Percentiles rank a stretch among this genome's conserved stretches.
Conservation (phyloP, 1,284 basidiomycete species). For the Leucoagaricus sp. region DNA sequence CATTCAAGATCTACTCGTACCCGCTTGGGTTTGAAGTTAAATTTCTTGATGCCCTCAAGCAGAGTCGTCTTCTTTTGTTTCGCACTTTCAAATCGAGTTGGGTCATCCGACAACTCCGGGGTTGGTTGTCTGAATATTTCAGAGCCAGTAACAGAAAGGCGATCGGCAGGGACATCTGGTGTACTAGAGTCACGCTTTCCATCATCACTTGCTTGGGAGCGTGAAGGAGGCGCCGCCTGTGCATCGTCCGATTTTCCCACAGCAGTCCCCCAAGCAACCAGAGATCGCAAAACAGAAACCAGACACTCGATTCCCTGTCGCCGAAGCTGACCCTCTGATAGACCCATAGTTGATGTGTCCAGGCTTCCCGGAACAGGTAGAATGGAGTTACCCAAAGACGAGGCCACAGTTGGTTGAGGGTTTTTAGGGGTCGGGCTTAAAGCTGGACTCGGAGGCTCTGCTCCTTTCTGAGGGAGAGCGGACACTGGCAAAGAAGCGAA, state of each 20-base stretch:
- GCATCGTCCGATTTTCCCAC: constrained; percentile 50
- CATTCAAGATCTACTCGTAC: constrained; percentile 30
- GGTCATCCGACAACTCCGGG: constrained; percentile 85
- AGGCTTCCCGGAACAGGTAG: constrained; percentile 67
- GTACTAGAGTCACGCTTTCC: constrained; percentile 47
- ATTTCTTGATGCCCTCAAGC: constrained; percentile 95
- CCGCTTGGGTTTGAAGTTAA: constrained; percentile 97
- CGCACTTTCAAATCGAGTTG: constrained; percentile 91
- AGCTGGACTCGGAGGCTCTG: constrained; percentile 62
- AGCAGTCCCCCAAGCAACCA: constrained; percentile 87
- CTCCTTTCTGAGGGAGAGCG: constrained; percentile 47
- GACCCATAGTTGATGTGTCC: constrained; percentile 65
- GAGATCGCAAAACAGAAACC: constrained; percentile 82
- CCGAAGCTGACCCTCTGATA: constrained; percentile 83
- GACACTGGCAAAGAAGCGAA: constrained; percentile 75
- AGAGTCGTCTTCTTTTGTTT: constrained; percentile 97
- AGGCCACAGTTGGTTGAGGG: constrained; percentile 44
- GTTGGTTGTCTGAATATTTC: constrained; percentile 67
- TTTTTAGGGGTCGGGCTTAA: constrained; percentile 54
- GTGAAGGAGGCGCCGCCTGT: constrained; percentile 40
- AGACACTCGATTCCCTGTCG: constrained; percentile 91
- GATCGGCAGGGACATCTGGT: constrained; percentile 57
- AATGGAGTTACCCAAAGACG: constrained; percentile 67
- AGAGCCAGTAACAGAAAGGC: constrained; percentile 44
- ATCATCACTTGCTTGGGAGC: constrained; percentile 54